Conservation (phyloP, 331 rosid species). For the Telfairia occidentalis region DNA sequence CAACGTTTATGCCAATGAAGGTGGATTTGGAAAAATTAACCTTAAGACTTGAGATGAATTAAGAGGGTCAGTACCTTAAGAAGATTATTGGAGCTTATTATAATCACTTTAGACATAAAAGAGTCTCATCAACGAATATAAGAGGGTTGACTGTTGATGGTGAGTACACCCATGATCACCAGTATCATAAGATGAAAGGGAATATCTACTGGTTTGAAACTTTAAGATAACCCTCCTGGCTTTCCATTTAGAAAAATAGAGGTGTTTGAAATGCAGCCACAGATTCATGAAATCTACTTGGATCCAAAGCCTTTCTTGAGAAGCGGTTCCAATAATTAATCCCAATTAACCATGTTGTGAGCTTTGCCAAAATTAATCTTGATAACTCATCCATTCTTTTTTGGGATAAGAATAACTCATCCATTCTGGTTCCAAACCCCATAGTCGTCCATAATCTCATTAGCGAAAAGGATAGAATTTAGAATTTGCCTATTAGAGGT, state of each 20-base stretch:
- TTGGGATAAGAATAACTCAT: too few species aligned
- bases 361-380: background rate
- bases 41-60: background rate
- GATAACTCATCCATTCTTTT: background rate
- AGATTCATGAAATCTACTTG: background rate
- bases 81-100: background rate
- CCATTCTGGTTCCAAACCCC: background rate
- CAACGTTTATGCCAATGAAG: background rate
- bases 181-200: background rate
- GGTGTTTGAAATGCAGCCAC: background rate
- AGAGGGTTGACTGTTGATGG: background rate
- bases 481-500: background rate
- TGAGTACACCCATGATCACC: background rate
- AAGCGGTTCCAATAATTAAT: background rate
- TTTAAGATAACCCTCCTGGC: background rate
- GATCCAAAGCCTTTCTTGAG: background rate
- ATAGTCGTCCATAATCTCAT: background rate
- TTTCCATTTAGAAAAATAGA: background rate
- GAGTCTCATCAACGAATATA: background rate
- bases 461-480: background rate
- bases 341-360: background rate
- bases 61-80: background rate
- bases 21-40: background rate
- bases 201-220: background rate
- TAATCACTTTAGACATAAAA: background rate